Conservation (phyloP, 164 flowering plant genomes). For the Berberis vulgaris region DNA sequence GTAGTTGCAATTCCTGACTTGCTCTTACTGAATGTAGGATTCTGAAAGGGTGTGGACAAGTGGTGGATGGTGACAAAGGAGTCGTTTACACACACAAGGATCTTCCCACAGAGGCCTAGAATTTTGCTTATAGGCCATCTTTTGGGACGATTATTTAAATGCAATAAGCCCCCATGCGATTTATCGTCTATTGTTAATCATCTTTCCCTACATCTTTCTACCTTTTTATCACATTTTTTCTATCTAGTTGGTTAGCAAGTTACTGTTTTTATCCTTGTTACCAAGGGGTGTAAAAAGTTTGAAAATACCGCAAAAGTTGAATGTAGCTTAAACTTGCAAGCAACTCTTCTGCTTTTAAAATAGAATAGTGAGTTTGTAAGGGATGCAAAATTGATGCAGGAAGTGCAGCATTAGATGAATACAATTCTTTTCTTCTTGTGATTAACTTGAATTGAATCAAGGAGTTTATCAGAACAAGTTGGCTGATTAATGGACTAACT, state of each 20-base stretch:
- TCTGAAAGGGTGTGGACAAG: slow-evolving; percentile 84
- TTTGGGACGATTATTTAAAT: neutral
- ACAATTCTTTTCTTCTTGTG: too few relatives aligned
- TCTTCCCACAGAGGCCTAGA: slow-evolving; percentile 11
- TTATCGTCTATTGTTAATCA: neutral
- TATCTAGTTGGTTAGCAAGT: neutral
- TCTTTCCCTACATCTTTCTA: neutral
- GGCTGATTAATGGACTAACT: too few relatives aligned
- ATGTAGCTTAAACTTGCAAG: too few relatives aligned
- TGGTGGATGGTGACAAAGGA: slow-evolving; percentile 84
- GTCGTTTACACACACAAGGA: slow-evolving; percentile 72
- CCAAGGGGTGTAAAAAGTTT: too few relatives aligned
- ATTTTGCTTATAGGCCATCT: neutral
- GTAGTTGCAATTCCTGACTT: neutral
- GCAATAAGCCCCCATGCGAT: neutral
- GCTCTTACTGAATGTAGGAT: slow-evolving; percentile 42
- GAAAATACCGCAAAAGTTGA: too few relatives aligned
- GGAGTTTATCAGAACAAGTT: too few relatives aligned
- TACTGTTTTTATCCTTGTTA: neutral
- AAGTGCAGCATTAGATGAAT: too few relatives aligned
- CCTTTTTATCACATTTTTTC: neutral
- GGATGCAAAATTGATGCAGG: too few relatives aligned
- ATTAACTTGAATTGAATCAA: too few relatives aligned
- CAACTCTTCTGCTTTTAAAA: too few relatives aligned
- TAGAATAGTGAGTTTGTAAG: too few relatives aligned